Percentiles rank a stretch among this genome's conserved stretches.
These are phyloP conservation scores for Licmophora abbreviata DNA, from an alignment of 108 stramenopile species.

Conservation along the genomic window DNA sequence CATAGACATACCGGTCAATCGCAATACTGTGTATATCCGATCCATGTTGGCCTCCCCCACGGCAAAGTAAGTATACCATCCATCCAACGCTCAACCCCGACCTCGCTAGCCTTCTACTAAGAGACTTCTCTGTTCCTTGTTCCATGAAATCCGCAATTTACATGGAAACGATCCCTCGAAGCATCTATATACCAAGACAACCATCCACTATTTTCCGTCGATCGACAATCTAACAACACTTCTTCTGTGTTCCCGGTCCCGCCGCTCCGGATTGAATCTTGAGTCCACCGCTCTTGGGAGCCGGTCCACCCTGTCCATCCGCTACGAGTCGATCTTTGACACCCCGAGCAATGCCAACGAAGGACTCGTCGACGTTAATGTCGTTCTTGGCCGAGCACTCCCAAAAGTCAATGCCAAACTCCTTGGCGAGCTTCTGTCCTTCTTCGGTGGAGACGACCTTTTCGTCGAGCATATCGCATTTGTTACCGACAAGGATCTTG, in stretches of 20 bases:
- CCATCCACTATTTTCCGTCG: too few species aligned
- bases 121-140: too few species aligned
- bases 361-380: constrained; percentile 86
- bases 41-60: too few species aligned
- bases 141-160: too few species aligned
- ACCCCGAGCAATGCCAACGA: constrained; percentile 70
- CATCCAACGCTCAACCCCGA: too few species aligned
- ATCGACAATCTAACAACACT: constrained; percentile 7
- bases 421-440: constrained; percentile 86
- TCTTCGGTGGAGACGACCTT: constrained; percentile 93
- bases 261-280: constrained; percentile 11
- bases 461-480: constrained; percentile 95
- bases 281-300: constrained; percentile 18
- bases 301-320: constrained; percentile 74
- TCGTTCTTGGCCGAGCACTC: constrained; percentile 97
- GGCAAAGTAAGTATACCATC: too few species aligned
- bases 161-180: too few species aligned
- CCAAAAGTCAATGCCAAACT: constrained; percentile 93
- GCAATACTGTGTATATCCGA: too few species aligned
- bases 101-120: too few species aligned
- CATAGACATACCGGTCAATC: too few species aligned
- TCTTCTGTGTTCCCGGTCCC: background rate
- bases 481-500: constrained; percentile 98
- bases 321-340: constrained; percentile 81
- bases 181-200: too few species aligned